phyloP scores from a whole-genome alignment of 805 yeast genomes.

The Yueomyces sp. region DNA sequence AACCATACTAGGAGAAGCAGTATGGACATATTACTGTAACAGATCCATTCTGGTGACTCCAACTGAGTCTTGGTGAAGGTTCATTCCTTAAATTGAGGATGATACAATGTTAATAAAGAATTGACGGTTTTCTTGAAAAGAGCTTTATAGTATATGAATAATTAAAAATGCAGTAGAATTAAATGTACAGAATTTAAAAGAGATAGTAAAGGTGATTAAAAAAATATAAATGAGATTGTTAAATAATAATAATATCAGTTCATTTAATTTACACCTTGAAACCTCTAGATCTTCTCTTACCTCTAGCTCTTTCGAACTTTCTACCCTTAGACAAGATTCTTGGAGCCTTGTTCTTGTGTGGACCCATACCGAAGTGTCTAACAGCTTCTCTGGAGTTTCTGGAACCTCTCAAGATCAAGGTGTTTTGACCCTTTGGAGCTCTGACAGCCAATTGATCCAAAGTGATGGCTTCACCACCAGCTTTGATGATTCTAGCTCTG shows the following conservation, averaged over 20 bases:
- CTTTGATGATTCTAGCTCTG: conserved; percentile 90
- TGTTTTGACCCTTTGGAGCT: conserved; percentile 99
- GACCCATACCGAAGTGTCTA: conserved; percentile 99
- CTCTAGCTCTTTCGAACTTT: conserved; percentile 99
- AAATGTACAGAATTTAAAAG: background rate
- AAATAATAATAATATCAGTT: conserved; percentile 1
- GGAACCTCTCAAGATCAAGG: conserved; percentile 96
- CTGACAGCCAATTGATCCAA: conserved; percentile 97
- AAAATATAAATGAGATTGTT: background rate
- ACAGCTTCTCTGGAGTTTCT: conserved; percentile 98
- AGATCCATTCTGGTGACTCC: no score
- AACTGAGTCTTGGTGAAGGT: no score
- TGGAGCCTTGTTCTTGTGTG: conserved; percentile 99
- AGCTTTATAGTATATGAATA: background rate
- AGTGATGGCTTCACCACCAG: conserved; percentile 99
- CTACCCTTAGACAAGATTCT: conserved; percentile 95
- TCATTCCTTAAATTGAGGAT: no score
- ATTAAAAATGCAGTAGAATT: background rate
- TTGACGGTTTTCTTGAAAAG: no score
- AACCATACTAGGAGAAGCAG: no score
- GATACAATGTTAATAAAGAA: no score
- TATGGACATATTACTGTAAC: no score
- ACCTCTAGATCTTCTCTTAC: conserved; percentile 98
- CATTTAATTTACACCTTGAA: conserved; percentile 83
- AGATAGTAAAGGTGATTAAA: background rate